phyloP scores from a whole-genome alignment of 805 yeast species.

The Ogataea sp. region DNA sequence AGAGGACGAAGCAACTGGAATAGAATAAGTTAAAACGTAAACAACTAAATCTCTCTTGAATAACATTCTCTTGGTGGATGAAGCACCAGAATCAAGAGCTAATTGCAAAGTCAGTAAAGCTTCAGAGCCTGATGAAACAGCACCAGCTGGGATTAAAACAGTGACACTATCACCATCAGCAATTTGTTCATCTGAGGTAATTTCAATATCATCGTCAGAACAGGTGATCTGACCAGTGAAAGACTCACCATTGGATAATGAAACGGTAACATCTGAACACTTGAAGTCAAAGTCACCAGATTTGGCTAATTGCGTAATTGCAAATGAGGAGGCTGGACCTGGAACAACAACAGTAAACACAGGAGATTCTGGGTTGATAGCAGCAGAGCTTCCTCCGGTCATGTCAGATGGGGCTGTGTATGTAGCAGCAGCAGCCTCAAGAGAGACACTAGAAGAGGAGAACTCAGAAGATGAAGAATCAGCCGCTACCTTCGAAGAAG shows the following conservation, averaged over 20 bases:
- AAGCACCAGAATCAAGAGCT: neutral
- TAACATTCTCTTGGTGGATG: neutral
- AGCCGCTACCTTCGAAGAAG: slow-evolving; percentile 3
- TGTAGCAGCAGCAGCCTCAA: slow-evolving; percentile 1
- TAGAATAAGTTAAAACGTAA: neutral
- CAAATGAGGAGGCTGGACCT: neutral
- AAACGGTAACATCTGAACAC: neutral
- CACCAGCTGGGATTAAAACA: neutral
- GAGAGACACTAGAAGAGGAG: slow-evolving; percentile 7
- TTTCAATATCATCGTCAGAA: neutral
- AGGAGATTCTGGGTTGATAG: neutral
- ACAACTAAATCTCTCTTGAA: neutral
- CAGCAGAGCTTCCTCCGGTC: neutral
- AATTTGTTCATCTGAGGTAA: neutral
- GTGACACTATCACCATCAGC: neutral
- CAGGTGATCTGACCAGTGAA: neutral
- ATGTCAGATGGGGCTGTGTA: neutral
- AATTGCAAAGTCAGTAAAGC: neutral
- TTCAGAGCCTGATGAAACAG: neutral
- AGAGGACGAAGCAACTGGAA: slow-evolving; percentile 10
- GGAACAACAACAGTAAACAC: neutral
- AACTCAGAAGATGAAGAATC: slow-evolving; percentile 6
- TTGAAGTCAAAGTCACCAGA: neutral
- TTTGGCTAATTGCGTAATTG: neutral
- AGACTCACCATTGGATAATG: neutral